Evolutionary conservation across 495 filamentous ascomycete species (phyloP).

Genomic region (Parathielavia hyrcaniae): DNA sequence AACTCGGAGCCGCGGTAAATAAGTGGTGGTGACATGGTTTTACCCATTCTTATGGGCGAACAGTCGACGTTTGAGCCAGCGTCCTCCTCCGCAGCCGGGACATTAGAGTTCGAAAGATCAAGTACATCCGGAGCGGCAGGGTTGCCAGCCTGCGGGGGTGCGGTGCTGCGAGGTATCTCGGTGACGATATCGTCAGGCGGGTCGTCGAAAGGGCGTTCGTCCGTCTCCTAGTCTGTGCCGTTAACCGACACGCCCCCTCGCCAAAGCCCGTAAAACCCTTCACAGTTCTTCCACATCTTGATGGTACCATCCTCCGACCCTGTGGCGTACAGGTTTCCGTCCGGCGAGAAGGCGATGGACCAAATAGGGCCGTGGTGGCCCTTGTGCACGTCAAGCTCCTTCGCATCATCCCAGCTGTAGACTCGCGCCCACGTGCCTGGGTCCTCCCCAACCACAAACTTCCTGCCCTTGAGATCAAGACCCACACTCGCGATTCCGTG

Average conservation of each 20-base stretch:
- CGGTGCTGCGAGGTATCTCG: not conserved
- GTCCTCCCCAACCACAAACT: slow-evolving; percentile 79
- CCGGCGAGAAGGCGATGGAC: slow-evolving; percentile 88
- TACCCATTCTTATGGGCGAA: slow-evolving; percentile 9
- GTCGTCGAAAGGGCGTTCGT: slow-evolving; percentile 14
- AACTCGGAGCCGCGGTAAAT: slow-evolving; percentile 1
- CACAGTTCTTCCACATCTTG: slow-evolving; percentile 70
- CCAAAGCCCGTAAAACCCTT: slow-evolving; percentile 52
- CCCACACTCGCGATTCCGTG: slow-evolving; percentile 88
- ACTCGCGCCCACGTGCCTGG: slow-evolving; percentile 92
- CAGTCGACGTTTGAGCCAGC: slow-evolving; percentile 16
- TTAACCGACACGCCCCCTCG: slow-evolving; percentile 31
- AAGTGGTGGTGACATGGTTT: not conserved
- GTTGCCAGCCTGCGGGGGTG: not conserved
- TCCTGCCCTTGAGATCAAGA: slow-evolving; percentile 70
- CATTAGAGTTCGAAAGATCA: slow-evolving; percentile 16
- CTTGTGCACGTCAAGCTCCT: slow-evolving; percentile 87
- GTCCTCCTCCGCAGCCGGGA: not conserved
- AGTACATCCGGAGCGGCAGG: not conserved
- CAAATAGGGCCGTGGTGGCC: slow-evolving; percentile 97
- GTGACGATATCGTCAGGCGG: slow-evolving; percentile 16
- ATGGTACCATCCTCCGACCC: slow-evolving; percentile 97
- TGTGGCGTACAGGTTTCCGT: slow-evolving; percentile 91
- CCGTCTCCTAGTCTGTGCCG: slow-evolving; percentile 31
- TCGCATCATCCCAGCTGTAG: slow-evolving; percentile 74